These are phyloP conservation scores for Microcera coccophila DNA, from an alignment of 2,329 filamentous ascomycete species.

Conservation along the genomic window DNA sequence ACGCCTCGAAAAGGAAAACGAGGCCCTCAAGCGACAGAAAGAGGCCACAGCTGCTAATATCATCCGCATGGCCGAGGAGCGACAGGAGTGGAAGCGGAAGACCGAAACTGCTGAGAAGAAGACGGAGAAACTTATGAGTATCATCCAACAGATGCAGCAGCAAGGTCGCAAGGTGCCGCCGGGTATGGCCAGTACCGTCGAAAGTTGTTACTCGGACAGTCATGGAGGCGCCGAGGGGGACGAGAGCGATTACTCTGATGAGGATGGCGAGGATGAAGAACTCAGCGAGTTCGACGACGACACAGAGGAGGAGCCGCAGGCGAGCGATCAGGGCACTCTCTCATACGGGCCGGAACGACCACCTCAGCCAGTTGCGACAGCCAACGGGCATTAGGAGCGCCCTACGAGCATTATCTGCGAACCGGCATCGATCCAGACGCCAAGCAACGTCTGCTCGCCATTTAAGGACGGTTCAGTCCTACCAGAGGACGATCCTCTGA, in stretches of 20 bases:
- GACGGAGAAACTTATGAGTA: conserved; percentile 86
- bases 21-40: conserved; percentile 84
- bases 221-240: conserved; percentile 49
- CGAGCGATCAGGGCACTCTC: conserved; percentile 38
- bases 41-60: conserved; percentile 93
- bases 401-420: too few species aligned
- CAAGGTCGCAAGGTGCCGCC: conserved; percentile 77
- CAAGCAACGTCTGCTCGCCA: too few species aligned
- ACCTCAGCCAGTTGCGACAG: conserved; percentile 36
- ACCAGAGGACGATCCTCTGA: too few species aligned
- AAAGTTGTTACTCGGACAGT: conserved; percentile 55
- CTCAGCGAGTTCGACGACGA: conserved; percentile 64
- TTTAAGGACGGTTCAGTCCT: too few species aligned
- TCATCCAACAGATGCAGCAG: conserved; percentile 94
- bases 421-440: too few species aligned
- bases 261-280: conserved; percentile 58
- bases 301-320: conserved; percentile 48
- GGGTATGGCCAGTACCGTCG: conserved; percentile 58
- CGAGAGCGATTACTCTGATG: conserved; percentile 63
- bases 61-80: conserved; percentile 93
- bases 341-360: conserved; percentile 50
- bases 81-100: conserved; percentile 77
- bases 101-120: conserved; percentile 56
- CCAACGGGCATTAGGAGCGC: conserved; percentile 43
- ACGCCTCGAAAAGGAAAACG: conserved; percentile 92